Percentiles rank a stretch among this genome's conserved stretches.
Conservation (phyloP, 129 eudicot species). For the Kitagawia praeruptora region DNA sequence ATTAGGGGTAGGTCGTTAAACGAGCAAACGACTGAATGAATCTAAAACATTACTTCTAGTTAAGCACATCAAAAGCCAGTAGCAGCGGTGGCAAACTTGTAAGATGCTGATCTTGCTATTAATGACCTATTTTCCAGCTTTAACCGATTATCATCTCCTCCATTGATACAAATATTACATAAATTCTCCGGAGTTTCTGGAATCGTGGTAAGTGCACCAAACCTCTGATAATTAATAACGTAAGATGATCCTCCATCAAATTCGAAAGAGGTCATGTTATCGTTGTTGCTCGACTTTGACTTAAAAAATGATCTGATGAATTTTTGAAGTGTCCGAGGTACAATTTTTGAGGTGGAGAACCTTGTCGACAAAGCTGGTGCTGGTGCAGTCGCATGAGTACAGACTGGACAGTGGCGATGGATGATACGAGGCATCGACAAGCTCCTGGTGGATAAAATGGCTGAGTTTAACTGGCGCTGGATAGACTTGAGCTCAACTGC, state of each 20-base stretch:
- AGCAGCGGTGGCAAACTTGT: constrained; percentile 51
- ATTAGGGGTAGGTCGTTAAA: no score
- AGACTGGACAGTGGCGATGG: constrained; percentile 9
- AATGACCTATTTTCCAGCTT: constrained; percentile 35
- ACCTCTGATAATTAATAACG: constrained; percentile 29
- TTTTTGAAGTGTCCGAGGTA: neutral
- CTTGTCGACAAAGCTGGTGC: neutral
- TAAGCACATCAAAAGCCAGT: constrained; percentile 53
- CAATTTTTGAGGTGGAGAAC: neutral
- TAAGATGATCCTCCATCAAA: constrained; percentile 10
- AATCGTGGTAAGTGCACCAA: constrained; percentile 50
- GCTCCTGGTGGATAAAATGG: constrained; percentile 51
- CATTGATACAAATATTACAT: constrained; percentile 29
- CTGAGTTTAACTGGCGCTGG: constrained; percentile 61
- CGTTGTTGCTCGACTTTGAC: neutral
- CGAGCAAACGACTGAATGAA: neutral
- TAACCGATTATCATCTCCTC: constrained; percentile 29
- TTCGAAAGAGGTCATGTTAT: neutral
- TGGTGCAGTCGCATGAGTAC: neutral
- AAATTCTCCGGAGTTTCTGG: constrained; percentile 40
- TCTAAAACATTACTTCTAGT: neutral
- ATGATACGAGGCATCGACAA: constrained; percentile 91
- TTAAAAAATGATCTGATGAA: neutral
- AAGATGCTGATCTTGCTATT: constrained; percentile 56
- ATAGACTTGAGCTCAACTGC: constrained; percentile 75